Base-by-base conservation (phyloP, 768 basidiomycete species). In the Auriscalpium microsporum region DNA sequence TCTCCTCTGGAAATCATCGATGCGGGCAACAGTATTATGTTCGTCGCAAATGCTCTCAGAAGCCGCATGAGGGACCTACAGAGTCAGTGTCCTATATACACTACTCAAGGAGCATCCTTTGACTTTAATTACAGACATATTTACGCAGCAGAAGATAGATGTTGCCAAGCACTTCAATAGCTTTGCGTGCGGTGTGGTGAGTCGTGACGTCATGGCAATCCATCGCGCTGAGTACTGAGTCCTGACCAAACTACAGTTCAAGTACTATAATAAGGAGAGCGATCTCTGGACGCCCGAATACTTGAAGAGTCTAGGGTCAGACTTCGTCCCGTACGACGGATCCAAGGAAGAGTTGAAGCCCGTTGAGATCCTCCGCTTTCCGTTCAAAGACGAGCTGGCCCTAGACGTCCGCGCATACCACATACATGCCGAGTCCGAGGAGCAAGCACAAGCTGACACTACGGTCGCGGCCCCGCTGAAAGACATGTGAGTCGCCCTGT, bases 1-100 rank as follows among this genome's bases (percentile, higher is more conserved):
- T 45, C 49, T 16, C 45, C 51, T 21, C n/a, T 45, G 4, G 58
- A 59, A 45, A 35, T 56, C 16, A 33, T 56, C 44, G 49, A 52
- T 34, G 40, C 9, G 14, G 40, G 13, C 14, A 17, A 42, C 14
- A 42, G 40, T 17, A 42, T 42, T 13, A 13, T 42, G 14, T 7
- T 4, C 8, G 40, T 42, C 13, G 8, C 13, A 7, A 8, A 42
- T 5, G 40, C 17, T 9, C 13, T 42, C 40, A 42, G 13, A 17
- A 17, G 17, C 40, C 40, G 40, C 40, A 13, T 7, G 40, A 42
- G 40, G 40, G 40, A 42, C 17, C 40, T 42, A 13, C 13, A 42
- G 6, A 42, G 40, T 42, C 13, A 42, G 40, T 17, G 4, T 42
- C 40, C n/a, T n/a, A 10, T 17, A 42, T 7, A 0, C 17, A 3